Evolutionary conservation across 73 alveolate species (phyloP).

Genomic region (Paramecium sonneborni): DNA sequence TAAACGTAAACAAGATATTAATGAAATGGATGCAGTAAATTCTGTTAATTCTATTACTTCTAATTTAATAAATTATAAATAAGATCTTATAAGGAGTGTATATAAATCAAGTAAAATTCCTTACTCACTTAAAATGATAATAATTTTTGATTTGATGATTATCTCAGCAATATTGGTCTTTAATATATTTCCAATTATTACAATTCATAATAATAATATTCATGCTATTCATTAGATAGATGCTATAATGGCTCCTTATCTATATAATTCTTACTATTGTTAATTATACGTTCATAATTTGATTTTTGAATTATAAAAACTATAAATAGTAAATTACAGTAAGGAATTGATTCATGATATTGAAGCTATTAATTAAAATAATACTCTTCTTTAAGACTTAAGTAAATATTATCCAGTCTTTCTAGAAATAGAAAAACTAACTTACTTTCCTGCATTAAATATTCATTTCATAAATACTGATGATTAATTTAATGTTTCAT

Average conservation of each 20-base stretch:
- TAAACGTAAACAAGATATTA: not conserved
- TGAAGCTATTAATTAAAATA: not conserved
- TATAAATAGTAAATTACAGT: not conserved
- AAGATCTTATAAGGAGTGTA: not conserved
- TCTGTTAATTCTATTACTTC: constrained; percentile 15
- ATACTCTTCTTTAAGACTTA: not conserved
- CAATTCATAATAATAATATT: not conserved
- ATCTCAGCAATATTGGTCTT: not conserved
- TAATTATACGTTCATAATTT: not conserved
- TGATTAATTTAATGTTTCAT: not conserved
- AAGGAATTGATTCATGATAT: not conserved
- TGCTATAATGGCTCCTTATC: not conserved
- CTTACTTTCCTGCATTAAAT: not conserved
- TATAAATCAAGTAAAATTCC: not conserved
- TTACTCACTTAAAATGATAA: not conserved
- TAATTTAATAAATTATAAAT: not conserved
- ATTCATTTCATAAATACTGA: not conserved
- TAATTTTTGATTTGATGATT: not conserved
- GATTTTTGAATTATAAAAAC: not conserved
- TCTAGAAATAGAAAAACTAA: not conserved
- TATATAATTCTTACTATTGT: not conserved
- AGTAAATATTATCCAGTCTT: not conserved
- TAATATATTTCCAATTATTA: not conserved
- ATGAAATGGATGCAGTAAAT: constrained; percentile 35
- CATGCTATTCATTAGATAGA: not conserved